Evolutionary conservation across 352 stramenopile genomes (phyloP).

Genomic region (Phytophthora chlamydospora): DNA sequence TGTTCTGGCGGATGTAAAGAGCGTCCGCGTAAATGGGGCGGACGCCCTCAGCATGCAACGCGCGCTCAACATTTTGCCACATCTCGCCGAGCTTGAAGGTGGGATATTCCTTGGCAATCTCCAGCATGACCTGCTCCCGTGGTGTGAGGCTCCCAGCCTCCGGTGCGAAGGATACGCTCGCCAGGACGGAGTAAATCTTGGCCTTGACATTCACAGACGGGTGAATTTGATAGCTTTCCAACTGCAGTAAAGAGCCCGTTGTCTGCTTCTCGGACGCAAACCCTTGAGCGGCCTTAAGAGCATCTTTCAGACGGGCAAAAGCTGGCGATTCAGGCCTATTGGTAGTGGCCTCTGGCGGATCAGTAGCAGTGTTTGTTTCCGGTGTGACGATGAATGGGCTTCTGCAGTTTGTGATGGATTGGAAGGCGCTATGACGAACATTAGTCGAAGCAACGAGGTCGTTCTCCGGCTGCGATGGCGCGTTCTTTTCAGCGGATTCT

Average conservation of each 20-base stretch:
- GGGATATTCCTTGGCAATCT: slow-evolving; percentile 75
- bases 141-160: slow-evolving; percentile 41
- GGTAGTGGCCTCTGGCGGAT: slow-evolving; percentile 13
- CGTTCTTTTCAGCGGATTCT: slow-evolving; percentile 19
- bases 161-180: slow-evolving; percentile 62
- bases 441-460: slow-evolving; percentile 36
- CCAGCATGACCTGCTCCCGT: slow-evolving; percentile 70
- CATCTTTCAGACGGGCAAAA: slow-evolving; percentile 76
- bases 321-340: slow-evolving; percentile 58
- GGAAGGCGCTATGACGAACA: slow-evolving; percentile 51
- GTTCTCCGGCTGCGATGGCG: background rate
- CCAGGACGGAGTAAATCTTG: slow-evolving; percentile 75
- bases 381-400: slow-evolving; percentile 49
- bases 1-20: slow-evolving; percentile 71
- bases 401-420: slow-evolving; percentile 54
- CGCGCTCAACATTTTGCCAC: slow-evolving; percentile 76
- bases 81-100: slow-evolving; percentile 72
- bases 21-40: slow-evolving; percentile 79
- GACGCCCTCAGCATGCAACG: slow-evolving; percentile 64
- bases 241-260: slow-evolving; percentile 34
- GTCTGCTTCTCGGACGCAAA: slow-evolving; percentile 22
- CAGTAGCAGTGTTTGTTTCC: slow-evolving; percentile 6
- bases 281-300: slow-evolving; percentile 58
- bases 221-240: slow-evolving; percentile 45
- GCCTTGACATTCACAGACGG: slow-evolving; percentile 64